Base-by-base conservation (phyloP, 2,329 filamentous ascomycete genomes). In the Dryadomyces quercivorus region DNA sequence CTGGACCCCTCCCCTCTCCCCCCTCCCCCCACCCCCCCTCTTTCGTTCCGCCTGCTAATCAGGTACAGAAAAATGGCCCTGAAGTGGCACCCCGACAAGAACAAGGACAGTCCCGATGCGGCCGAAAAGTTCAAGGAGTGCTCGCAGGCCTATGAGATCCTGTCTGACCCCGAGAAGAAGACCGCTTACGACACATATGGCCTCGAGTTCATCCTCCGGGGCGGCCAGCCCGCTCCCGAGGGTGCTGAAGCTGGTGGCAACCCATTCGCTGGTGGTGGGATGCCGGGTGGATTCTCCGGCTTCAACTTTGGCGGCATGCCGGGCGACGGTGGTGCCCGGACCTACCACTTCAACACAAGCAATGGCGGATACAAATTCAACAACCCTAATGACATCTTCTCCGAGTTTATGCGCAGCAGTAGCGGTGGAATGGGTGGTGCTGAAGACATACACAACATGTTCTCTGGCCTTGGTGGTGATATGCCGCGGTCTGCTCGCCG, bases 121-220 rank as follows among this genome's bases (percentile, higher is more conserved):
- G 76, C 82, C 57, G 93, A 97, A 68, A 96, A 92, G 71, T 98
- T 98, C 78, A 98, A 98, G 73, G 93, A 97, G 69, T 87, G 90
- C 60, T 95, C 90, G 1, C 91, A 97, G 73, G 93, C 93, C 55
- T 98, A 96, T 74, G 93, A 98, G 72, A 95, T 98, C 62, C 83
- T 98, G 3, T 95, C 89, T 58, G 93, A 98, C 64, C 91, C 92
- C 57, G 91, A 97, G 67, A 98, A 97, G 73, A 86, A 93, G 64
- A 93, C 95, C 70, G 84, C 85, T 45, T 98, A 98, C 68, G 93
- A 98, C 68, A 85, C 92, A 66, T 96, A 85, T 69, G 93, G 93
- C 59, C 84, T 97, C 58, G 93, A 97, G 64, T 95, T 92, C 72
- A 78, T 98, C 52, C 77, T 95, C 36, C 85, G 86, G 51, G 91